Evolutionary conservation across 768 basidiomycete genomes (phyloP).

Genomic region (Mycena leptocephala): DNA sequence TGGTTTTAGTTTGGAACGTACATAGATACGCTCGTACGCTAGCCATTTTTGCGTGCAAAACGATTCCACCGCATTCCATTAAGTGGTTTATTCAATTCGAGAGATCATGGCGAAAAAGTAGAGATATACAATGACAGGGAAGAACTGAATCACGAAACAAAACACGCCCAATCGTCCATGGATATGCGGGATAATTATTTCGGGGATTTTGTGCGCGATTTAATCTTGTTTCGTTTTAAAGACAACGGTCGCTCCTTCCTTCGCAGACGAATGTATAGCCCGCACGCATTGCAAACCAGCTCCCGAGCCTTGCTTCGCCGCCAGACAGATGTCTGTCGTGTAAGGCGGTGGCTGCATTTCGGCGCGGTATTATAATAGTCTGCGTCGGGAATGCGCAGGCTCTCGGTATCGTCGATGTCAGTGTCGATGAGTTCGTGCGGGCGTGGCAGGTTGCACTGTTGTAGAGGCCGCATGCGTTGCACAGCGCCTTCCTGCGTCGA

Average conservation of each 20-base stretch:
- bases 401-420: conserved; percentile 3
- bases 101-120: no score
- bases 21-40: no score
- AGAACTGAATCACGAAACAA: no score
- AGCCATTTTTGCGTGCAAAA: no score
- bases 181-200: no score
- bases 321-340: conserved; percentile 21
- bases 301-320: conserved; percentile 13
- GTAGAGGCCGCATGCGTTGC: neutral
- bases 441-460: conserved; percentile 22
- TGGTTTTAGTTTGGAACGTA: no score
- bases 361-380: conserved; percentile 4
- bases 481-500: no score
- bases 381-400: neutral
- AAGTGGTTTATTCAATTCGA: no score
- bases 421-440: conserved; percentile 18
- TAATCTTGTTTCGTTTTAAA: conserved; percentile 4
- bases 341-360: conserved; percentile 12
- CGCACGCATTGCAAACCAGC: conserved; percentile 27
- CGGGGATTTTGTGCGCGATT: conserved; percentile 6
- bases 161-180: no score
- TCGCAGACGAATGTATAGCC: conserved; percentile 9
- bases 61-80: no score
- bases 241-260: conserved; percentile 11
- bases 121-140: no score